Evolutionary conservation across 495 filamentous ascomycete genomes (phyloP), one percentile per base, ranked within the genome.

Genomic region (Hapsidospora chrysogenum): DNA sequence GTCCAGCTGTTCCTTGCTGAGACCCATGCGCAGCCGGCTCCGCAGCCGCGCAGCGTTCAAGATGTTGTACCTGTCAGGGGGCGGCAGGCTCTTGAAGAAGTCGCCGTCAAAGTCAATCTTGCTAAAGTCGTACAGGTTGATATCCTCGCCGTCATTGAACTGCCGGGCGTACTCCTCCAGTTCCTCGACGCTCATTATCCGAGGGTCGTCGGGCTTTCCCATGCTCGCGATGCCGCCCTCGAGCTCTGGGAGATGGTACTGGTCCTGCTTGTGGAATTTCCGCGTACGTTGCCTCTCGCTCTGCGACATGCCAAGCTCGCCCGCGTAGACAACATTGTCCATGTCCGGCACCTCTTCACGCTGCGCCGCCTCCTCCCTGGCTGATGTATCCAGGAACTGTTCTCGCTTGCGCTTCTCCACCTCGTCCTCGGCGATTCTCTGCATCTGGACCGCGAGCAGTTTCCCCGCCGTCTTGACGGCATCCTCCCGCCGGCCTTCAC

Each of bases 41-140:
- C 89, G 66, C 33, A 96, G 50, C 39, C 89, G 64, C 0, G 92
- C 89, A 0, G 92, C 87, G 48, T 95, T 96, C 10, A 97, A 55
- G 30, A 97, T 97, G 41, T 95, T 95, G 57, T 97, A 96, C 15
- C 87, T 76, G 61, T 97, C 89, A 2, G 73, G 79, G 6, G 83
- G 71, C 1, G 89, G 89, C 29, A 97, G 57, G 48, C 82, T 92
- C 48, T 76, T 64, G 54, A 97, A 97, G 56, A 97, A 96, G 11
- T 81, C 68, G 35, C 83, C 77, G 43, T 93, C 80, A 44, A 95
- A 97, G 55, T 97, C 92, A 38, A 97, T 97, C 53, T 96, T 96
- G 38, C 80, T 86, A 43, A 95, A 96, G 52, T 97, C 89, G 49
- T 95, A 94, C n/a, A 95, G 60, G 47, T 92, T 92, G 55, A 97